Evolutionary conservation across 441 rosid genomes (phyloP), one percentile per base, ranked within the genome.

Genomic region (Hypseocharis bilobata): DNA sequence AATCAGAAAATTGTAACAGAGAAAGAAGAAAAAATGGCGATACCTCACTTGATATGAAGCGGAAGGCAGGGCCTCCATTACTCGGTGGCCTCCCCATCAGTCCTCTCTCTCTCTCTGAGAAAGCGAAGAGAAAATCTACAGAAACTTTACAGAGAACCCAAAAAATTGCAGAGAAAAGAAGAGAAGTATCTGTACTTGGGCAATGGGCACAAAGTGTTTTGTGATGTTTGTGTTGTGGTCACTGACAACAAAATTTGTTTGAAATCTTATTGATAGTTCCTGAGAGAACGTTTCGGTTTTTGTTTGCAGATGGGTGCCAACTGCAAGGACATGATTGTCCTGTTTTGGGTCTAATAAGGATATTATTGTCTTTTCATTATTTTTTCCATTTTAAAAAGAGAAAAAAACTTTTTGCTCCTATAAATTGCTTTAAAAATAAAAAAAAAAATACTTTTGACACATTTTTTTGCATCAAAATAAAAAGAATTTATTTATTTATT

Each of bases 31-130:
- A 62, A 45, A 14, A 60, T 49, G 42, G 51, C 8, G 38, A 38
- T 67, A 83, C 98, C 98, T 93, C 98, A 22, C 75, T 2, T 29
- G 75, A 65, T 71, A 73, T 78, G 78, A 90, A 93, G 71, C 98
- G 97, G 62, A 93, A 93, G 73, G 97, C 89, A 38, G 98, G 97
- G 69, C 88, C 91, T 28, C 97, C 97, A 72, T 85, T 88, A 70
- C 89, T 85, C 58, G 97, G 95, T 70, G 95, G 98, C 10, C 97
- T 88, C 67, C 96, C 98, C 98, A 91, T 84, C 76, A 20, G 17
- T 27, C 30, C n/a, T 1, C 63, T 63, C 25, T 11, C 1, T 26
- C 26, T 57, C 11, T 34, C 47, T 7, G 3, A 60, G 3, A 32
- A 44, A n/a, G n/a, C n/a, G n/a, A n/a, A n/a, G 57, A 8, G 26